Base-by-base conservation (phyloP, 1,284 basidiomycete species). In the Naganishia sp. region DNA sequence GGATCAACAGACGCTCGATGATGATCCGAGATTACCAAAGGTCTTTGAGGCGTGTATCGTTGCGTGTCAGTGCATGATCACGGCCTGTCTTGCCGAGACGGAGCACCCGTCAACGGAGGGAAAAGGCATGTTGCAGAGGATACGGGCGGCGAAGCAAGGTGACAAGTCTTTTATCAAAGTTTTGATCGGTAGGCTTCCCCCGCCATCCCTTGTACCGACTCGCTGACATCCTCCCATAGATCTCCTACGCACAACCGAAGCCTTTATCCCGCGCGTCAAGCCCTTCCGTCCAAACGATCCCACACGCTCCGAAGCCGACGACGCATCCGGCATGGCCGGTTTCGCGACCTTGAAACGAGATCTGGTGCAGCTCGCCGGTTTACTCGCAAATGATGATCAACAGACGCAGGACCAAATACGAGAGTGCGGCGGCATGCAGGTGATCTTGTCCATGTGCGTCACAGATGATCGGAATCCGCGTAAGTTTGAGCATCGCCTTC, bases 391-490 rank as follows among this genome's bases (percentile, higher is more conserved):
- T 72, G 84, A 84, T 49, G 82, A 84, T 71, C 85, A 78, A 71
- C 80, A 76, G 21, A 85, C 87, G 52, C 92, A 94, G 75, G 88
- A 94, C 75, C 84, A 85, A 7, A 84, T 88, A 46, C 84, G 92
- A 45, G 79, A 77, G 51, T 85, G 82, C 63, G 87, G 85, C 6
- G 92, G 92, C 35, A 86, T 95, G 66, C 83, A 86, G 63, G 84
- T 91, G 49, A 83, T 95, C 6, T 86, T 95, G 83, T 88, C 88
- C 71, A 82, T 93, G 80, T 94, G 91, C 76, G 90, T 91, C 25
- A 83, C 92, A 31, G 92, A 96, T 75, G 92, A 94, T 72, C 81
- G 87, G 66, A 95, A 94, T 77, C 90, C 92, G 47, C 94, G 92
- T 94, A 75, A 77, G 87, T 84, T 2, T 28, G 23, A 10, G n/a